phyloP scores from a whole-genome alignment of 1,284 basidiomycete species.

The Moniliella sp. region DNA sequence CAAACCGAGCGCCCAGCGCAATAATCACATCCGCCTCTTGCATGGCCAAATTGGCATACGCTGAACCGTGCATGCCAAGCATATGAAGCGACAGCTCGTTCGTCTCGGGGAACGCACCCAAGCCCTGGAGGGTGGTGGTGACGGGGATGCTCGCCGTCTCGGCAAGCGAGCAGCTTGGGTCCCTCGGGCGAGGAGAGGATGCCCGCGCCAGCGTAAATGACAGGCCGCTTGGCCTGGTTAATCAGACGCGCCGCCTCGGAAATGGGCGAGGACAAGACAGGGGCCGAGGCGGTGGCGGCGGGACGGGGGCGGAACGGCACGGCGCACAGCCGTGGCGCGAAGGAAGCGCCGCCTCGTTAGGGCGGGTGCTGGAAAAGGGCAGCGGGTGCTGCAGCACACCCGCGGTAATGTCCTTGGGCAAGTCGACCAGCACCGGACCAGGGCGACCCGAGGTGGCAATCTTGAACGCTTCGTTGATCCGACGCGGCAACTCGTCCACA shows the following conservation, averaged over 20 bases:
- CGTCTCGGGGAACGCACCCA: constrained; percentile 81
- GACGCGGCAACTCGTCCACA: constrained; percentile 71
- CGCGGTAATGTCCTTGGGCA: constrained; percentile 93
- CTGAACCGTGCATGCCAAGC: constrained; percentile 96
- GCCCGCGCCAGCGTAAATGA: constrained; percentile 85
- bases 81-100: constrained; percentile 68
- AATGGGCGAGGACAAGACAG: constrained; percentile 45
- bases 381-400: constrained; percentile 65
- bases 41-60: constrained; percentile 92
- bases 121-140: constrained; percentile 81
- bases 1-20: constrained; percentile 81
- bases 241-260: constrained; percentile 68
- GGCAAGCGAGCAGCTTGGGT: constrained; percentile 61
- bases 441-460: constrained; percentile 90
- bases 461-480: constrained; percentile 98
- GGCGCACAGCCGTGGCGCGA: constrained; percentile 20
- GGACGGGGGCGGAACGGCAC: too few species aligned
- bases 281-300: too few species aligned
- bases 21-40: constrained; percentile 93
- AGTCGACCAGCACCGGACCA: constrained; percentile 85
- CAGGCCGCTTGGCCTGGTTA: constrained; percentile 66
- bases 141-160: constrained; percentile 81
- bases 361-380: constrained; percentile 67
- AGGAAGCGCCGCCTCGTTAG: constrained; percentile 41
- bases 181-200: constrained; percentile 63